Evolutionary conservation across 805 yeast genomes (phyloP).

Genomic region (Hanseniaspora clermontiae): DNA sequence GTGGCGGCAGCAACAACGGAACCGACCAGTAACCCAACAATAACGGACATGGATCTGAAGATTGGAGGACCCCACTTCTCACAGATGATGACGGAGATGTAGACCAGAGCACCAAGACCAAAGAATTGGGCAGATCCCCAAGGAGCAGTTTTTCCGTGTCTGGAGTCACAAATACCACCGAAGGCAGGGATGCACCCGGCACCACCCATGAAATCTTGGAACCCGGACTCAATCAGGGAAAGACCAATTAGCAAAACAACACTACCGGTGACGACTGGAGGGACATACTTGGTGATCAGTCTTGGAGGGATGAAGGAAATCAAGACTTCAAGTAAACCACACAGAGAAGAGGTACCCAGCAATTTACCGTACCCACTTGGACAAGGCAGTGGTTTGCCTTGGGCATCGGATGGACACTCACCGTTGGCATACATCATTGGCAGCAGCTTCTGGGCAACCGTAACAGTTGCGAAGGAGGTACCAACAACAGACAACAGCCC

Average conservation of each 20-base stretch:
- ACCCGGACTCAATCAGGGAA: constrained; percentile 54
- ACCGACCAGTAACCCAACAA: constrained; percentile 70
- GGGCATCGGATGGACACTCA: constrained; percentile 43
- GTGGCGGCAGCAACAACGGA: constrained; percentile 88
- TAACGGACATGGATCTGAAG: constrained; percentile 88
- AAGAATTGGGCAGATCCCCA: constrained; percentile 84
- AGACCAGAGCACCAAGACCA: constrained; percentile 80
- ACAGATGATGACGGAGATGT: constrained; percentile 54
- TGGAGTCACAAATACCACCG: constrained; percentile 42
- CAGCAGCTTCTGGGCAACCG: constrained; percentile 61
- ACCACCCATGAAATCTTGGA: constrained; percentile 83
- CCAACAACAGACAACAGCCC: constrained; percentile 86
- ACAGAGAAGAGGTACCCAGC: constrained; percentile 64
- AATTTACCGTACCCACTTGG: constrained; percentile 86
- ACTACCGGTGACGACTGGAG: constrained; percentile 87
- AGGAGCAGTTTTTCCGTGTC: constrained; percentile 17
- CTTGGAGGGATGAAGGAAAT: constrained; percentile 70
- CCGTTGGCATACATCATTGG: constrained; percentile 73
- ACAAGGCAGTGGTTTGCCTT: constrained; percentile 59
- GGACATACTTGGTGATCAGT: constrained; percentile 59
- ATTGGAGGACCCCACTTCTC: constrained; percentile 90
- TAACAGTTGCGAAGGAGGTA: constrained; percentile 77
- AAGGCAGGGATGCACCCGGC: constrained; percentile 46
- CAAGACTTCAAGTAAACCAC: constrained; percentile 61
- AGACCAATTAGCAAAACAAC: constrained; percentile 79